These are phyloP conservation scores for Diospyros kaki DNA, from an alignment of 148 eudicot genomes.

Conservation along the genomic window DNA sequence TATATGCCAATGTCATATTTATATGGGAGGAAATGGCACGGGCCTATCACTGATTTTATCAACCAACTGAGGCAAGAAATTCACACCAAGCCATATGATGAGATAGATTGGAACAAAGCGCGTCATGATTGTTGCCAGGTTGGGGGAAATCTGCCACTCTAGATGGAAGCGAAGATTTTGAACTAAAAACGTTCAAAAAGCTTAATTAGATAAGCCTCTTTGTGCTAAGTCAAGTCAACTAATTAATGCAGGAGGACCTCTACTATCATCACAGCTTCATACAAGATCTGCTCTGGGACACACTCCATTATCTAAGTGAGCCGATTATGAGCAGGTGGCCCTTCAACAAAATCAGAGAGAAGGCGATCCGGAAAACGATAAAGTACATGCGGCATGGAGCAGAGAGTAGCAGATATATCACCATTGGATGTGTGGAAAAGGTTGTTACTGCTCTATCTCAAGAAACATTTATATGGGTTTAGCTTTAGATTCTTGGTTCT, in stretches of 20 bases:
- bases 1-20: constrained; percentile 43
- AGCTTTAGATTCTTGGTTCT: too few species aligned
- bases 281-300: constrained; percentile 33
- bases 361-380: constrained; percentile 20
- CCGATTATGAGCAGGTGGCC: constrained; percentile 30
- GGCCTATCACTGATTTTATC: constrained; percentile 35
- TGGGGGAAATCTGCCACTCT: neutral
- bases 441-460: neutral
- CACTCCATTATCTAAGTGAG: constrained; percentile 24
- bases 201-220: too few species aligned
- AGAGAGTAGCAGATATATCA: constrained; percentile 27
- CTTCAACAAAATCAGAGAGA: constrained; percentile 26
- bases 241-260: constrained; percentile 28
- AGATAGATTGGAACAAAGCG: constrained; percentile 32
- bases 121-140: constrained; percentile 39
- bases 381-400: constrained; percentile 31
- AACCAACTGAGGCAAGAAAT: constrained; percentile 29
- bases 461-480: too few species aligned
- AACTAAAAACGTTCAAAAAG: too few species aligned
- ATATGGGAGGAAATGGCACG: constrained; percentile 29
- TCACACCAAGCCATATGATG: constrained; percentile 25
- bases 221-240: too few species aligned
- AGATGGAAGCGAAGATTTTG: too few species aligned
- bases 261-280: constrained; percentile 25
- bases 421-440: constrained; percentile 27